These are phyloP conservation scores for Pugionium cornutum DNA, from an alignment of 345 rosid species.

Conservation along the genomic window DNA sequence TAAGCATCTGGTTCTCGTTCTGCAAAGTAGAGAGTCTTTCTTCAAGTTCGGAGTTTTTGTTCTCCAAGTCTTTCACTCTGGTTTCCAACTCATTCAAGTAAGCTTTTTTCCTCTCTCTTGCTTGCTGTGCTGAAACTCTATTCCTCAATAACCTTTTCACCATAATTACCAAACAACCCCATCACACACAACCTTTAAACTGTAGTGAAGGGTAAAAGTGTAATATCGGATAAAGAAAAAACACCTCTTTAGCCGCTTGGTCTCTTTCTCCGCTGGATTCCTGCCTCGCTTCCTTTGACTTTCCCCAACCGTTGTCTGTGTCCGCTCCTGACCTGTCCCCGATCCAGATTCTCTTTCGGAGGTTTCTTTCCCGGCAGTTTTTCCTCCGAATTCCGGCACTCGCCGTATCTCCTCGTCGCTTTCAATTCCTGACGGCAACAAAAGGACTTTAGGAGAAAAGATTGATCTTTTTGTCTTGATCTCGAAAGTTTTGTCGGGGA, in stretches of 20 bases:
- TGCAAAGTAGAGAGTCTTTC: constrained; percentile 89
- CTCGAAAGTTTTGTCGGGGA: constrained; percentile 31
- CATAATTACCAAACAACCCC: constrained; percentile 22
- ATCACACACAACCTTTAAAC: constrained; percentile 9
- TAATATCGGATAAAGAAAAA: background rate
- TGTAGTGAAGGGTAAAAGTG: background rate
- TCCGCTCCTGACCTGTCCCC: constrained; percentile 48
- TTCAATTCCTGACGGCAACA: constrained; percentile 58
- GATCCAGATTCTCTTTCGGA: constrained; percentile 52
- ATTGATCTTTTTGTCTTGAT: constrained; percentile 24
- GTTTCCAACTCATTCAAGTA: constrained; percentile 78
- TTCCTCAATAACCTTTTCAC: constrained; percentile 83
- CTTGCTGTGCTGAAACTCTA: constrained; percentile 99
- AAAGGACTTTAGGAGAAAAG: constrained; percentile 1
- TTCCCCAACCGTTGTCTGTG: constrained; percentile 53
- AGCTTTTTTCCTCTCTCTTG: constrained; percentile 96
- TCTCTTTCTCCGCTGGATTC: constrained; percentile 90
- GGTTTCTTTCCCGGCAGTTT: constrained; percentile 50
- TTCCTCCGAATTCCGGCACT: constrained; percentile 88
- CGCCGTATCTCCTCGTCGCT: constrained; percentile 97
- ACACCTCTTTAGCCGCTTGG: constrained; percentile 84
- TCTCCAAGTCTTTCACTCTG: constrained; percentile 84
- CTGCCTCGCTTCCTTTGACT: constrained; percentile 78
- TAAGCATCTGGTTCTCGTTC: constrained; percentile 98
- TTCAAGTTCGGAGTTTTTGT: constrained; percentile 86